Percentiles rank a stretch among this genome's conserved stretches.
Evolutionary conservation across 2,329 filamentous ascomycete species (phyloP).

Genomic region (Colletotrichum phormii): DNA sequence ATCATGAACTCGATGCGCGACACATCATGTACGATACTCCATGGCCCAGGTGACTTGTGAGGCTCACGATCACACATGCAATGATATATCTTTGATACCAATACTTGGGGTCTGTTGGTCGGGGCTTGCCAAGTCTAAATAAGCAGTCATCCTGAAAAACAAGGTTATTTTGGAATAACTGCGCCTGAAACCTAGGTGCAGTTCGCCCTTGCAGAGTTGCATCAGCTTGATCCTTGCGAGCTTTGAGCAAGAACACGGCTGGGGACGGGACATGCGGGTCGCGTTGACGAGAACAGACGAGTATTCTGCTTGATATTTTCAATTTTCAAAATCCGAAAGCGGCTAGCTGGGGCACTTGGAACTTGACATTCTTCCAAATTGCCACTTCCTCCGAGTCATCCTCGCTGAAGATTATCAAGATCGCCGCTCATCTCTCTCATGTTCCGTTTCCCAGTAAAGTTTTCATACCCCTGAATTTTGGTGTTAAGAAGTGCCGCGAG

Average conservation of each 20-base stretch:
- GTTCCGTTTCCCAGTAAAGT: background rate
- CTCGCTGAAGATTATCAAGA: background rate
- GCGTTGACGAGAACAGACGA: background rate
- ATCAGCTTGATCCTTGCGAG: slow-evolving; percentile 1
- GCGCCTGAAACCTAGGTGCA: slow-evolving; percentile 21
- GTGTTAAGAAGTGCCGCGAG: slow-evolving; percentile 9
- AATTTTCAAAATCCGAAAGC: background rate
- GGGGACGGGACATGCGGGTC: background rate
- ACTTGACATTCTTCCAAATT: background rate
- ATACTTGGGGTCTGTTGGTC: background rate
- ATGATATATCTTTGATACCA: background rate
- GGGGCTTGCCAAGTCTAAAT: slow-evolving; percentile 18
- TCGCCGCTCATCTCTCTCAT: slow-evolving; percentile 6
- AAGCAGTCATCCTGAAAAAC: slow-evolving; percentile 24
- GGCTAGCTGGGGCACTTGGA: background rate
- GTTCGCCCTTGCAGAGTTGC: slow-evolving; percentile 1
- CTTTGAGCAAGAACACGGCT: background rate
- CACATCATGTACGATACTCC: too few relatives aligned
- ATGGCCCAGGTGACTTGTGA: background rate
- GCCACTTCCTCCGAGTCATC: background rate
- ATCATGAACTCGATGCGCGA: background rate
- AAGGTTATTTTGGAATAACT: slow-evolving; percentile 21
- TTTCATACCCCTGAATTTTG: background rate
- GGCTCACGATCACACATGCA: background rate
- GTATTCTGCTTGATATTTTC: background rate